phyloP scores from a whole-genome alignment of 805 yeast genomes.

The Torulaspora maleeae region DNA sequence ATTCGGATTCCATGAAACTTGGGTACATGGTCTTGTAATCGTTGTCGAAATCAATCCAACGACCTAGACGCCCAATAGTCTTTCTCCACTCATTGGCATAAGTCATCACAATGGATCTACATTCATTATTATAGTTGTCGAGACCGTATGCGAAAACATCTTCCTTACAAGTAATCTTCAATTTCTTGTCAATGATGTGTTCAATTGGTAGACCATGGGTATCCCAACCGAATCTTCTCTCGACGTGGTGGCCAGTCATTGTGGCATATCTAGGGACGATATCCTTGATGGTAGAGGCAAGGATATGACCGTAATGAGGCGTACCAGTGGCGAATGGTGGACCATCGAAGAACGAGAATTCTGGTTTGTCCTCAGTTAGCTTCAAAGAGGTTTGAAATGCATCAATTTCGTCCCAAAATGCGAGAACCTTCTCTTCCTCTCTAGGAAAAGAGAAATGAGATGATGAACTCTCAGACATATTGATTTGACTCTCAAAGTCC shows the following conservation, averaged over 20 bases:
- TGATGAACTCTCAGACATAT: slow-evolving; percentile 35
- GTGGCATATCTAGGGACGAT: slow-evolving; percentile 96
- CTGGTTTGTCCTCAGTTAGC: slow-evolving; percentile 77
- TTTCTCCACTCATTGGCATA: slow-evolving; percentile 93
- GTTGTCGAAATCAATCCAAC: slow-evolving; percentile 99
- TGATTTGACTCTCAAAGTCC: neutral
- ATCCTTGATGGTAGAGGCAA: slow-evolving; percentile 96
- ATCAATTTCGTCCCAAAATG: slow-evolving; percentile 82
- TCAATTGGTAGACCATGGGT: slow-evolving; percentile 99
- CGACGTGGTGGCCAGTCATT: slow-evolving; percentile 95
- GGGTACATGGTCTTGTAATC: slow-evolving; percentile 97
- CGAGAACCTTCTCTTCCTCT: slow-evolving; percentile 81
- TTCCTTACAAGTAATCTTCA: slow-evolving; percentile 87
- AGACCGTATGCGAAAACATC: slow-evolving; percentile 94
- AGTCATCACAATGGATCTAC: slow-evolving; percentile 96
- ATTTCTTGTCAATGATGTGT: slow-evolving; percentile 96
- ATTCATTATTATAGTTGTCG: slow-evolving; percentile 88
- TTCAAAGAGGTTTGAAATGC: slow-evolving; percentile 89
- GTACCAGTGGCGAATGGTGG: slow-evolving; percentile 99
- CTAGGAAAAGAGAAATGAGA: slow-evolving; percentile 67
- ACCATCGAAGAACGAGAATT: slow-evolving; percentile 93
- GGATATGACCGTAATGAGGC: slow-evolving; percentile 96
- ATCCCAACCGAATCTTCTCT: slow-evolving; percentile 99
- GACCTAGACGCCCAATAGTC: slow-evolving; percentile 90
- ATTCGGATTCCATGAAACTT: slow-evolving; percentile 92